Percentiles rank a stretch among this genome's conserved stretches.
These are phyloP conservation scores for Pestalotiopsis sp. DNA, from an alignment of 2,329 filamentous ascomycete species.

Conservation along the genomic window DNA sequence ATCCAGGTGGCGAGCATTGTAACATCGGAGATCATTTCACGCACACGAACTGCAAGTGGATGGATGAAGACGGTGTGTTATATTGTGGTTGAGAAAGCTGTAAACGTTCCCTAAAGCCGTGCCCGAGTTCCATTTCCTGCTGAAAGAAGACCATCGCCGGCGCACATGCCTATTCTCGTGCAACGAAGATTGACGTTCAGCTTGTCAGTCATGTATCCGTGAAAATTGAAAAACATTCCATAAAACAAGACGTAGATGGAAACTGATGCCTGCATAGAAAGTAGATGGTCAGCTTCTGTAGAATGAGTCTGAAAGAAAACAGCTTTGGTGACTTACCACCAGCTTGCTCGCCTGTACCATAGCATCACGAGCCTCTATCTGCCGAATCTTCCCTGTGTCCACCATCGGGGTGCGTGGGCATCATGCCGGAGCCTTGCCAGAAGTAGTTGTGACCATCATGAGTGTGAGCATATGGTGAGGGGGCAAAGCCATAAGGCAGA, in stretches of 20 bases:
- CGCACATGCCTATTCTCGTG: neutral
- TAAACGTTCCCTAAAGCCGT: neutral
- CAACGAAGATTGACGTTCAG: neutral
- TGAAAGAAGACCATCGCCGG: neutral
- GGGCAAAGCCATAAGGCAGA: conserved; percentile 26
- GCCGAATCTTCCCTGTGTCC: neutral
- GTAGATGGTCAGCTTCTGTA: neutral
- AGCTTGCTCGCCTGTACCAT: neutral
- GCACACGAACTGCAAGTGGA: too few species aligned
- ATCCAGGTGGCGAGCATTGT: too few species aligned
- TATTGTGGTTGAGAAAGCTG: neutral
- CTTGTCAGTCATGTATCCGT: neutral
- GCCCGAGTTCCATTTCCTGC: neutral
- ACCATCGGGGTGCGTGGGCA: conserved; percentile 2
- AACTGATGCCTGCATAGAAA: neutral
- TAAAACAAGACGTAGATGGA: neutral
- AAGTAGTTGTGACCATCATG: conserved; percentile 26
- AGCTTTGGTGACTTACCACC: neutral
- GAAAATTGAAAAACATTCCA: neutral
- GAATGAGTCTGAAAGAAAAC: neutral
- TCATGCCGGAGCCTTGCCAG: conserved; percentile 20
- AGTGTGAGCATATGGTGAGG: conserved; percentile 24
- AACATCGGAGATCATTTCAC: too few species aligned
- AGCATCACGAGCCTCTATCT: neutral
- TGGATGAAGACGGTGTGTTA: too few species aligned